Conservation (phyloP, 1,284 basidiomycete species). For the Gomphus bonarii region DNA sequence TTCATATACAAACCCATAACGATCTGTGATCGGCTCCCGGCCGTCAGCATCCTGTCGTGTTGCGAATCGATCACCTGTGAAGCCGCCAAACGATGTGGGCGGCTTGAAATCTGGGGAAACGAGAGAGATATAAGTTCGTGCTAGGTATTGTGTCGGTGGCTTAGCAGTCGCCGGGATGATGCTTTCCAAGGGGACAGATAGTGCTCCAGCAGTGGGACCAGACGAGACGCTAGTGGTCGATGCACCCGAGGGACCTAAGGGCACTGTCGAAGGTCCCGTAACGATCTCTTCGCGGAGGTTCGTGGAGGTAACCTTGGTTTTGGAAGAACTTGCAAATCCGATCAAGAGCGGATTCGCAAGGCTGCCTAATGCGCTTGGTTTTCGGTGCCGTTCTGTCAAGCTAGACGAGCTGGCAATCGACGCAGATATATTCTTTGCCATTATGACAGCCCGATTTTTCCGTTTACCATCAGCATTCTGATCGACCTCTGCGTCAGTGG, state of each 20-base stretch:
- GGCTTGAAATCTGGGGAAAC: conserved; percentile 61
- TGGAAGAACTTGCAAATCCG: conserved; percentile 5
- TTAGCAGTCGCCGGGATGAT: conserved; percentile 81
- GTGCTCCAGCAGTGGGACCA: neutral
- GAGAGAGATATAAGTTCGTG: conserved; percentile 59
- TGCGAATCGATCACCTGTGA: conserved; percentile 37
- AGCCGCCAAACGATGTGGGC: conserved; percentile 29
- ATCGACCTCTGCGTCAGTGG: conserved; percentile 16
- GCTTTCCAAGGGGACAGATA: conserved; percentile 79
- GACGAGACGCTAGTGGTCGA: neutral
- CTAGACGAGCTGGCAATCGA: neutral
- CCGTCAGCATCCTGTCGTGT: conserved; percentile 42
- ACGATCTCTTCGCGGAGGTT: neutral
- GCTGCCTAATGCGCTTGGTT: conserved; percentile 1
- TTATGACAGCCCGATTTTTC: conserved; percentile 31
- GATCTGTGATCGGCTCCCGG: conserved; percentile 73
- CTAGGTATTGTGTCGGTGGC: conserved; percentile 75
- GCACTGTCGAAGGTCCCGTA: neutral
- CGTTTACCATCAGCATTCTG: conserved; percentile 21
- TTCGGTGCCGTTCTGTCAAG: conserved; percentile 2
- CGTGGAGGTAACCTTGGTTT: neutral
- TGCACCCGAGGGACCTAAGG: neutral
- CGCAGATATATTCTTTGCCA: conserved; percentile 19
- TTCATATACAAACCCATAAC: conserved; percentile 93
- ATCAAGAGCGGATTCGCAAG: conserved; percentile 7